Evolutionary conservation across 108 stramenopile species (phyloP), one percentile per base, ranked within the genome.

Genomic region (Nitzschia sp.): DNA sequence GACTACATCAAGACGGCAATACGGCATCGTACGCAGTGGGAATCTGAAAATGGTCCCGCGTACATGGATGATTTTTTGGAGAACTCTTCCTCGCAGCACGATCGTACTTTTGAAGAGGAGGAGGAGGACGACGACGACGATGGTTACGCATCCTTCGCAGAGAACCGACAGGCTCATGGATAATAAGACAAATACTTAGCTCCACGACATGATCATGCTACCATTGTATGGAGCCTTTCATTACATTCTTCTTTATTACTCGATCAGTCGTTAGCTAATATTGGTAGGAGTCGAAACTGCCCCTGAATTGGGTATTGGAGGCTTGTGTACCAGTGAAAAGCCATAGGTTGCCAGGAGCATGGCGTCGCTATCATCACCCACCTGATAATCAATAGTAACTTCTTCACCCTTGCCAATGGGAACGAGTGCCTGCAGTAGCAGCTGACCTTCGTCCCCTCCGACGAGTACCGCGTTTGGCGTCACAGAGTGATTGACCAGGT

Each of bases 1-100:
- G 71, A 66, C 45, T 89, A 89, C 58, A 57, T 87, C 28, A 34
- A 47, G 9, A 76, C 31, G 21, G 79, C 82, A 41, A 48, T 29
- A 16, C 54, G 73, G 23, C 29, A 75, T 53, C 65, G 77, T 22
- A 57, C 57, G 31, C 26, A 21, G 16, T 78, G 66, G 64, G 73
- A 74, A 48, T 4, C 46, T 13, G 65, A 67, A 16, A 74, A 67
- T 60, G 58, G 66, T n/a, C n/a, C 29, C 27, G 34, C 5, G 27
- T 50, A 29, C 16, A 19, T 17, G 13, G 63, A 33, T 4, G 21
- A 46, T 13, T 6, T 22, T 41, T 33, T 22, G 8, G 4, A 22
- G 22, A 3, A 22, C 35, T 17, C 36, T 27, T 3, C 35, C 1
- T 35, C 3, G 1, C 27, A 38, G n/a, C 1, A 4, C 17, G 27